Percentiles rank a stretch among this genome's conserved stretches.
These are phyloP conservation scores for Hyaloperonospora arabidopsidis DNA, from an alignment of 352 stramenopile species.

Conservation along the genomic window DNA sequence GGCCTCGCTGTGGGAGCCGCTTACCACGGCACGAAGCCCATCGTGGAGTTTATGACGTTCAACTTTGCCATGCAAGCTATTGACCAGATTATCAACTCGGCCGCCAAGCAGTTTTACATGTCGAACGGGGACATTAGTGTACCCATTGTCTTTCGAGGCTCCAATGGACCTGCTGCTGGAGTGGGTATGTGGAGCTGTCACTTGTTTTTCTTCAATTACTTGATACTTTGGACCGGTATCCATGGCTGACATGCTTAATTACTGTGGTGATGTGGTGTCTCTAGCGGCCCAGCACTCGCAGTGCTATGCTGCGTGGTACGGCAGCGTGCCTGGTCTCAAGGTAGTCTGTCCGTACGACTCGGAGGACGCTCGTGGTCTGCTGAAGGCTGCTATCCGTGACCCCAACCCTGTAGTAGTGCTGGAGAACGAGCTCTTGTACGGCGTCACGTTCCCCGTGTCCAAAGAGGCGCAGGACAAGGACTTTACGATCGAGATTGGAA, in stretches of 20 bases:
- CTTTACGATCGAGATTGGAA: slow-evolving; percentile 97
- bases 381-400: slow-evolving; percentile 99
- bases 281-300: slow-evolving; percentile 97
- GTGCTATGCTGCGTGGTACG: slow-evolving; percentile 99
- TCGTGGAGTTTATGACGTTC: slow-evolving; percentile 99
- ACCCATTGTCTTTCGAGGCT: slow-evolving; percentile 98
- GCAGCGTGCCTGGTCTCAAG: slow-evolving; percentile 95
- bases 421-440: slow-evolving; percentile 99
- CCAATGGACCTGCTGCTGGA: slow-evolving; percentile 96
- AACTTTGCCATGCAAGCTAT: slow-evolving; percentile 99
- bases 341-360: slow-evolving; percentile 95
- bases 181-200: slow-evolving; percentile 67
- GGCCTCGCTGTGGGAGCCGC: slow-evolving; percentile 91
- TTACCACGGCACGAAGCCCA: slow-evolving; percentile 95
- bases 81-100: slow-evolving; percentile 99
- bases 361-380: slow-evolving; percentile 97
- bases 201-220: neutral
- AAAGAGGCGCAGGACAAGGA: slow-evolving; percentile 96
- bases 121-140: slow-evolving; percentile 94
- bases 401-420: slow-evolving; percentile 98
- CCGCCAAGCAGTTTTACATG: slow-evolving; percentile 99
- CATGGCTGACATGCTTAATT: slow-evolving; percentile 4
- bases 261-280: neutral
- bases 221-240: no score
- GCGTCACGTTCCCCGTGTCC: slow-evolving; percentile 94